Base-by-base conservation (phyloP, 129 eudicot genomes). In the Helianthus annuus region DNA sequence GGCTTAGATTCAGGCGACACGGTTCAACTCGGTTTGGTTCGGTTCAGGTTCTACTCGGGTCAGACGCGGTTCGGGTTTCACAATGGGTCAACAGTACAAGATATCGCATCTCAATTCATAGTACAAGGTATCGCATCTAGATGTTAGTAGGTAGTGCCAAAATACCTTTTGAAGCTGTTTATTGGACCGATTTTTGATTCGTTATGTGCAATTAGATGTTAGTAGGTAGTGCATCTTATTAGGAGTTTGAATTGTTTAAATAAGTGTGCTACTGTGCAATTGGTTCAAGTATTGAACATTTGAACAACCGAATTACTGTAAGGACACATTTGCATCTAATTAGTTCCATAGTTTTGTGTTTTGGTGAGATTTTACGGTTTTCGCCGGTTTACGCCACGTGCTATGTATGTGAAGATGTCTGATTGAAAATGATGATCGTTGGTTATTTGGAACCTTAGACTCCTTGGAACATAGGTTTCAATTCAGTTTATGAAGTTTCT, bases 91-190 rank as follows among this genome's bases (percentile, higher is more conserved):
- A n/a, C n/a, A n/a, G n/a, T n/a, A n/a, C n/a, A n/a, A n/a, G n/a
- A n/a, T n/a, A n/a, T n/a, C n/a, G n/a, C n/a, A n/a, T n/a, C n/a
- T n/a, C n/a, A n/a, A n/a, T n/a, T n/a, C n/a, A n/a, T n/a, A n/a
- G n/a, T n/a, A n/a, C n/a, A n/a, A n/a, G n/a, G n/a, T n/a, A n/a
- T n/a, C n/a, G n/a, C n/a, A n/a, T n/a, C n/a, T n/a, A n/a, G n/a
- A n/a, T n/a, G n/a, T n/a, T n/a, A n/a, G n/a, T n/a, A n/a, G n/a
- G n/a, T n/a, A n/a, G n/a, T n/a, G n/a, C n/a, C n/a, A n/a, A n/a
- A n/a, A n/a, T n/a, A n/a, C n/a, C n/a, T 49, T 45, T 76, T 76
- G 9, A 10, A 56, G 40, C 15, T 45, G 61, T 68, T 67, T 56
- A 19, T 32, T 76, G 74, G 39, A 53, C 22, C 29, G 11, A 29